phyloP scores from a whole-genome alignment of 495 filamentous ascomycete genomes.

The Chaetomium tenue region DNA sequence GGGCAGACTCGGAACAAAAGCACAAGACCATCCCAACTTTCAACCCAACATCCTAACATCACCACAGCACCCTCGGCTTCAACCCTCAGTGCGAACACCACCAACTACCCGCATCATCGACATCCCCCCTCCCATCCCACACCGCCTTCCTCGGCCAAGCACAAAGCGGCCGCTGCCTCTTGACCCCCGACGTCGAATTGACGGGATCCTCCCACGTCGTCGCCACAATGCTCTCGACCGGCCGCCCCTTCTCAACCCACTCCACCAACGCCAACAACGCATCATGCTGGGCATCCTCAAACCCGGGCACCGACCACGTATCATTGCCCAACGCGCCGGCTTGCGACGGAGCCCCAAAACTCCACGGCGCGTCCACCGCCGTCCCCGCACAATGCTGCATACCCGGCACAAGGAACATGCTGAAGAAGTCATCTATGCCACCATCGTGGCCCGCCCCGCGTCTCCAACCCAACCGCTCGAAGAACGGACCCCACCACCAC shows the following conservation, averaged over 20 bases:
- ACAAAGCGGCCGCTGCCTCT: conserved; percentile 47
- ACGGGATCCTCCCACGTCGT: conserved; percentile 44
- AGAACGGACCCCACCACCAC: too few species aligned
- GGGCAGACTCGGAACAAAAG: background rate
- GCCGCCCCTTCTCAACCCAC: conserved; percentile 52
- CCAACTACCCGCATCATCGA: conserved; percentile 23
- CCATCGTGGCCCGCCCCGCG: background rate
- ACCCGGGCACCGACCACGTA: conserved; percentile 41
- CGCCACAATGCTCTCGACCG: conserved; percentile 44
- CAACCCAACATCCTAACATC: background rate
- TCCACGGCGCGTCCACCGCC: conserved; percentile 47
- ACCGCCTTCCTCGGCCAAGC: conserved; percentile 42
- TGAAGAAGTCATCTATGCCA: conserved; percentile 34
- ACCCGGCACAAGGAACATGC: conserved; percentile 45
- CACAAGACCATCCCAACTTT: background rate
- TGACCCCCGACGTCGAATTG: conserved; percentile 36
- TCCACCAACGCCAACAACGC: conserved; percentile 49
- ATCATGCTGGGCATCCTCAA: conserved; percentile 44
- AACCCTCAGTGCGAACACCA: conserved; percentile 14
- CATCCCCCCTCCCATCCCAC: conserved; percentile 26
- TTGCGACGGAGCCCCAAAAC: conserved; percentile 43
- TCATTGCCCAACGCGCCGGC: conserved; percentile 29
- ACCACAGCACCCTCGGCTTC: background rate
- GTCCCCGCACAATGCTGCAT: conserved; percentile 44
- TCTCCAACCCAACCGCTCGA: background rate